Evolutionary conservation across 2,329 filamentous ascomycete genomes (phyloP).

Genomic region (Sporothrix humicola): DNA sequence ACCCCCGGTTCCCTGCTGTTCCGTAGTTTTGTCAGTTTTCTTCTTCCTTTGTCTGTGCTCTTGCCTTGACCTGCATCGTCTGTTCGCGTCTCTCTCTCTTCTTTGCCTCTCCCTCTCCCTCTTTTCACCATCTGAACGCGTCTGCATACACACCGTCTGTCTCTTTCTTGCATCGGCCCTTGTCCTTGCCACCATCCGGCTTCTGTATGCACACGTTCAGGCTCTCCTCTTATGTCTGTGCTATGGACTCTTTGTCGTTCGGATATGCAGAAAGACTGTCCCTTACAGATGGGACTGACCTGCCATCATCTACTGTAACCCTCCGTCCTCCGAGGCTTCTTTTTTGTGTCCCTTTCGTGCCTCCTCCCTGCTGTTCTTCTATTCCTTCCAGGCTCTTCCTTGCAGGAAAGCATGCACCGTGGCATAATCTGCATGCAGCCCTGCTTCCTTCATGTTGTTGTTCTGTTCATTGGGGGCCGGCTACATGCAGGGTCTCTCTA

Average conservation of each 20-base stretch:
- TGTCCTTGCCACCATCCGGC: slow-evolving; percentile 25
- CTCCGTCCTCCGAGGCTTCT: neutral
- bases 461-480: neutral
- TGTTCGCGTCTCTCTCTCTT: neutral
- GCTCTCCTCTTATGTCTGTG: neutral
- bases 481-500: neutral
- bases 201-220: neutral
- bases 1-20: slow-evolving; percentile 7
- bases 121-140: no score
- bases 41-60: neutral
- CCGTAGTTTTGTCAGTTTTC: neutral
- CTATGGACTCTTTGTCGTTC: neutral
- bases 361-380: no score
- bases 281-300: neutral
- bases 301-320: neutral
- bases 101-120: neutral
- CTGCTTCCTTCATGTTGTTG: neutral
- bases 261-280: neutral
- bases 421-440: neutral
- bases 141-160: no score
- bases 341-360: neutral
- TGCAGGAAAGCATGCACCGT: neutral
- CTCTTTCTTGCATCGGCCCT: slow-evolving; percentile 1
- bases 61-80: neutral
- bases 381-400: neutral